Evolutionary conservation across 1,139 yeast species (phyloP).

Genomic region (Wickerhamiella infanticola): DNA sequence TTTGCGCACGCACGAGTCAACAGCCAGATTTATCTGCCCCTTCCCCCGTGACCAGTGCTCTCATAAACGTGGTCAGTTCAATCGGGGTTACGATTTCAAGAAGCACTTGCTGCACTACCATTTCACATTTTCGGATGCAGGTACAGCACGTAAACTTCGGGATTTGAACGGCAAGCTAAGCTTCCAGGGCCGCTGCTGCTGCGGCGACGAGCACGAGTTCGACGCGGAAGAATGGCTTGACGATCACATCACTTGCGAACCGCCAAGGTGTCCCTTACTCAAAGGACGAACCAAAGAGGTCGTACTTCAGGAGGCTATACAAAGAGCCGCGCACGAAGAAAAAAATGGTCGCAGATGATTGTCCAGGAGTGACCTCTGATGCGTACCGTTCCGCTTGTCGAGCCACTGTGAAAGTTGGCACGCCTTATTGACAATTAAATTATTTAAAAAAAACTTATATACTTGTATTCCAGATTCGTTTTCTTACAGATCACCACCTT

Average conservation of each 20-base stretch:
- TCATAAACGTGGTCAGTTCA: slow-evolving; percentile 48
- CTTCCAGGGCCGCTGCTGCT: slow-evolving; percentile 40
- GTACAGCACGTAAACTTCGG: slow-evolving; percentile 31
- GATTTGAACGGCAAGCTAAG: slow-evolving; percentile 40
- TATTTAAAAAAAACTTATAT: too few species aligned
- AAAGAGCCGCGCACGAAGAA: background rate
- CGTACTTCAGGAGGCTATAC: background rate
- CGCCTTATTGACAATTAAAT: too few species aligned
- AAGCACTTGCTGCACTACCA: slow-evolving; percentile 52
- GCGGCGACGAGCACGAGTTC: slow-evolving; percentile 34
- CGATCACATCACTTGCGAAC: slow-evolving; percentile 28
- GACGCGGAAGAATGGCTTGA: slow-evolving; percentile 42
- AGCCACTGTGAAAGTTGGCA: too few species aligned
- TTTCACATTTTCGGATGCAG: slow-evolving; percentile 35
- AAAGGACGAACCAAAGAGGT: background rate
- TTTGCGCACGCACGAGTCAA: slow-evolving; percentile 45
- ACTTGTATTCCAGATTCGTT: too few species aligned
- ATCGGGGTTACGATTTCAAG: slow-evolving; percentile 55
- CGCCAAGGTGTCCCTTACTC: background rate
- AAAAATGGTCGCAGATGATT: too few species aligned
- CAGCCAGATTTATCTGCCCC: slow-evolving; percentile 43
- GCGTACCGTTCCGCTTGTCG: too few species aligned
- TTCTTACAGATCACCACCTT: too few species aligned
- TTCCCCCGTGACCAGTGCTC: slow-evolving; percentile 41
- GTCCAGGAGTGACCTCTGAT: too few species aligned